Conservation (phyloP, 176 grass and related monocot genomes). For the Triticum dicoccoides region DNA sequence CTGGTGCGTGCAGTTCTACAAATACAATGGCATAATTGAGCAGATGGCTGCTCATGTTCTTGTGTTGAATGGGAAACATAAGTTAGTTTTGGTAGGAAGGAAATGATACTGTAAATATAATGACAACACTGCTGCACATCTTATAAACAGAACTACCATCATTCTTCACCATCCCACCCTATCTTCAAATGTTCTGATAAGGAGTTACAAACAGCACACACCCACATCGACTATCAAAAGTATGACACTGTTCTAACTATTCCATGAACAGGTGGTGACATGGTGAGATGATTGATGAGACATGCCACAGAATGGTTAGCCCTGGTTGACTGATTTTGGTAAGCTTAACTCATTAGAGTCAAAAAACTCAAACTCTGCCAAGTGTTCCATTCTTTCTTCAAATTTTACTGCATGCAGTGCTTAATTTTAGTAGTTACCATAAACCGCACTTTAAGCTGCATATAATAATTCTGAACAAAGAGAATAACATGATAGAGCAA, state of each 20-base stretch:
- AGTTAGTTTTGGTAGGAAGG: background rate
- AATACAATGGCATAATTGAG: background rate
- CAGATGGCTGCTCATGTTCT: background rate
- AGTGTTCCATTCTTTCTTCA: constrained; percentile 8
- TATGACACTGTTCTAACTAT: background rate
- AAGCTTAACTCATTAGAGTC: constrained; percentile 2
- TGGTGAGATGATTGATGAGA: constrained; percentile 6
- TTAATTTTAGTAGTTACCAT: background rate
- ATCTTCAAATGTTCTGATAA: constrained; percentile 7
- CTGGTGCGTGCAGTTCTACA: no score
- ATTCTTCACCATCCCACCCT: background rate
- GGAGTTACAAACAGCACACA: background rate
- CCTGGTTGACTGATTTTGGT: constrained; percentile 3
- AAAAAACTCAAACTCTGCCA: background rate
- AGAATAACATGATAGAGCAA: constrained; percentile 1
- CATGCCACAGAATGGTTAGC: background rate
- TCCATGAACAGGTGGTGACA: background rate
- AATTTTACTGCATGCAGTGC: background rate
- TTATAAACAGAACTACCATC: background rate
- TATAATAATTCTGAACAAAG: constrained; percentile 13
- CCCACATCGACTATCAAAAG: background rate
- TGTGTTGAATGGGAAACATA: background rate
- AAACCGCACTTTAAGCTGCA: constrained; percentile 17
- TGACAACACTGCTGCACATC: background rate
- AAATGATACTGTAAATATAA: background rate